phyloP scores from a whole-genome alignment of 495 filamentous ascomycete genomes.

The Clohesyomyces aquaticus region DNA sequence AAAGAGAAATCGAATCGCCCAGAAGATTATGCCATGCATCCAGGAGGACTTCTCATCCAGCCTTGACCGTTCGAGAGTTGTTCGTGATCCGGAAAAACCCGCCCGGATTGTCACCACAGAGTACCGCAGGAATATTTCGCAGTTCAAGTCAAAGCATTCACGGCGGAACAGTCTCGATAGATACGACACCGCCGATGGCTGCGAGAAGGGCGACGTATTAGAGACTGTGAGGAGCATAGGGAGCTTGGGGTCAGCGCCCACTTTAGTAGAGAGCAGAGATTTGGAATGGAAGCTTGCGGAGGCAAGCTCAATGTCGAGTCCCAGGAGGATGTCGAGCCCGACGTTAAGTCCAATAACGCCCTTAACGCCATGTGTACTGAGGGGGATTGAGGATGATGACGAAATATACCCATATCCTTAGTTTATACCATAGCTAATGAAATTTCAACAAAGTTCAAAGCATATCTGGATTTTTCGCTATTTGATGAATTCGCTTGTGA shows the following conservation, averaged over 20 bases:
- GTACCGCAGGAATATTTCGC: constrained; percentile 20
- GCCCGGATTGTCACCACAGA: constrained; percentile 19
- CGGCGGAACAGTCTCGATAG: constrained; percentile 27
- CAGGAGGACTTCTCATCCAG: constrained; percentile 33
- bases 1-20: constrained; percentile 20
- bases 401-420: constrained; percentile 37
- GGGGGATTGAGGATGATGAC: constrained; percentile 29
- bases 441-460: constrained; percentile 19
- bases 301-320: constrained; percentile 24
- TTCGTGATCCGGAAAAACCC: constrained; percentile 21
- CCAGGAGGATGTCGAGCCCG: constrained; percentile 33
- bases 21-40: constrained; percentile 36
- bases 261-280: constrained; percentile 32
- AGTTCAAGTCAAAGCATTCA: constrained; percentile 19
- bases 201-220: constrained; percentile 35
- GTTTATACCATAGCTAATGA: constrained; percentile 23
- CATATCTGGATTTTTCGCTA: not conserved
- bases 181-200: constrained; percentile 22
- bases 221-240: constrained; percentile 37
- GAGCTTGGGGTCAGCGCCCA: constrained; percentile 34
- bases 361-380: constrained; percentile 30
- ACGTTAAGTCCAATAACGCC: constrained; percentile 35
- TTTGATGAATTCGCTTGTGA: too few relatives aligned
- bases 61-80: constrained; percentile 16
- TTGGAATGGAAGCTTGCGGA: constrained; percentile 28